Conservation (phyloP, 164 flowering plant species). For the Nelumbo lutea region DNA sequence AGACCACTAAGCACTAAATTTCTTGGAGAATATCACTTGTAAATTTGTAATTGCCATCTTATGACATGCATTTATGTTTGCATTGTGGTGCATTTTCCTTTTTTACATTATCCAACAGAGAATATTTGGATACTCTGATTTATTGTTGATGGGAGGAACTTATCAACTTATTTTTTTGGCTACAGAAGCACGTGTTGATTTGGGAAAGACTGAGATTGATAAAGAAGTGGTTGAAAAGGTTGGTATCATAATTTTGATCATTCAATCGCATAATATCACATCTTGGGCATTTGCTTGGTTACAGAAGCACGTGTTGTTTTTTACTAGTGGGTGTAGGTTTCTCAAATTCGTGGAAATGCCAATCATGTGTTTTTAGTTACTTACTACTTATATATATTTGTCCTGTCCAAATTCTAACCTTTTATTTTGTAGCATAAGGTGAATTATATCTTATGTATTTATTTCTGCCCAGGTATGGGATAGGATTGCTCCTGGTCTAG, state of each 20-base stretch:
- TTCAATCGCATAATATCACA: not conserved
- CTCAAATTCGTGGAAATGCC: not conserved
- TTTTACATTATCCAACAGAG: not conserved
- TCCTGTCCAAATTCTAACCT: not conserved
- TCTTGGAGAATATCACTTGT: no score
- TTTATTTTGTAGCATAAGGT: not conserved
- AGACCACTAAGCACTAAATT: no score
- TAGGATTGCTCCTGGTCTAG: constrained; percentile 85
- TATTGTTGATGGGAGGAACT: not conserved
- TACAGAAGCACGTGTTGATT: constrained; percentile 71
- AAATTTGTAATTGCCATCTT: no score
- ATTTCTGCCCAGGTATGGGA: constrained; percentile 73
- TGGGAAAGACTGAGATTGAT: constrained; percentile 64
- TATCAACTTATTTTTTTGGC: constrained; percentile 2
- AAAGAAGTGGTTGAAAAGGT: constrained; percentile 96
- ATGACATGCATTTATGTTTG: not conserved
- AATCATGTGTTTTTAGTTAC: not conserved
- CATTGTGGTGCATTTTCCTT: not conserved
- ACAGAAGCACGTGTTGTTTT: not conserved
- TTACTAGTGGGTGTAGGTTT: not conserved
- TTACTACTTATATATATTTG: not conserved
- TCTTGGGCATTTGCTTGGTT: no score
- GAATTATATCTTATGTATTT: constrained; percentile 2
- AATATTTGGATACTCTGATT: not conserved
- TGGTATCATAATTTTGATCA: constrained; percentile 8